These are phyloP conservation scores for Candida coquimbonensis DNA, from an alignment of 805 yeast genomes.

Conservation along the genomic window DNA sequence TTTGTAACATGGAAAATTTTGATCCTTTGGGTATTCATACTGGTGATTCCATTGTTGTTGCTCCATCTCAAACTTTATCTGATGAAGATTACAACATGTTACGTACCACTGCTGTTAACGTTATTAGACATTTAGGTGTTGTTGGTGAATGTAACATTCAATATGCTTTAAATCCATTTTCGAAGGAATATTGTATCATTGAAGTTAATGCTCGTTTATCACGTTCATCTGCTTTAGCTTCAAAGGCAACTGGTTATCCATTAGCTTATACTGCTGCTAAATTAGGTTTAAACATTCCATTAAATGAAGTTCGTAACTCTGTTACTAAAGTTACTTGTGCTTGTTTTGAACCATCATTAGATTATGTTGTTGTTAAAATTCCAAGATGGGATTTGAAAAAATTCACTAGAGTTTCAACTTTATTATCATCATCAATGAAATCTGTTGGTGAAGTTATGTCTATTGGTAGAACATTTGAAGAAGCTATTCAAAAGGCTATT, in stretches of 20 bases:
- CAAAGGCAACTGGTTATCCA: constrained; percentile 98
- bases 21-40: constrained; percentile 98
- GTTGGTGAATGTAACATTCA: constrained; percentile 99
- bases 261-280: constrained; percentile 97
- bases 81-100: constrained; percentile 98
- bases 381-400: constrained; percentile 99
- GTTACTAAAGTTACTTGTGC: constrained; percentile 94
- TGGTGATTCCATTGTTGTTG: constrained; percentile 98
- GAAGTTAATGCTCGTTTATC: constrained; percentile 98
- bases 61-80: constrained; percentile 95
- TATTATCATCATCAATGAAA: constrained; percentile 90
- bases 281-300: constrained; percentile 85
- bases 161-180: constrained; percentile 89
- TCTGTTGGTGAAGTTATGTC: constrained; percentile 99
- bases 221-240: constrained; percentile 97
- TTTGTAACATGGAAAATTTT: constrained; percentile 98
- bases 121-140: constrained; percentile 94
- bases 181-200: constrained; percentile 92
- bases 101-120: constrained; percentile 95
- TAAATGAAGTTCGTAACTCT: constrained; percentile 85
- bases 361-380: constrained; percentile 93
- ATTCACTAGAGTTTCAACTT: constrained; percentile 84
- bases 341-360: constrained; percentile 95
- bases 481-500: constrained; percentile 95
- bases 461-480: constrained; percentile 95